Evolutionary conservation across 108 stramenopile species (phyloP).

Genomic region (Craspedostauros australis): DNA sequence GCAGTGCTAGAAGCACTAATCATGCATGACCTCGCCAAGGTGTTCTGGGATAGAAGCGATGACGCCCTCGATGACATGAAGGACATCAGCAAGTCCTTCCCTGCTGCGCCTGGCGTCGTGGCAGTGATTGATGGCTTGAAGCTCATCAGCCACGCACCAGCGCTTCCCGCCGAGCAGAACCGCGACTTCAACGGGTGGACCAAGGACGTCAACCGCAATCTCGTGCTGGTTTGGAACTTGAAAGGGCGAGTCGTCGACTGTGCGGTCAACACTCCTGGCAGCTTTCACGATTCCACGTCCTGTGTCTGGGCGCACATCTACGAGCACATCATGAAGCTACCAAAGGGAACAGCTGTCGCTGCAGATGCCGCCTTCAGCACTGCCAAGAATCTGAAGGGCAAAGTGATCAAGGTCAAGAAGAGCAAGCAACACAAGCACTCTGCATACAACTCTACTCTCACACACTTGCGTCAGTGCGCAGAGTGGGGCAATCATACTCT

Average conservation of each 20-base stretch:
- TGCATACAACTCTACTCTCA: neutral
- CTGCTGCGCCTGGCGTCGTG: neutral
- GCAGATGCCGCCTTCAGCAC: too few species aligned
- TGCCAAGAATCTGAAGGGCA: too few species aligned
- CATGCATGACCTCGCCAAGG: neutral
- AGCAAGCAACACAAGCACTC: too few species aligned
- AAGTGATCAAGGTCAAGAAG: too few species aligned
- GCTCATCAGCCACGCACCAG: neutral
- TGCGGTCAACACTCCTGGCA: neutral
- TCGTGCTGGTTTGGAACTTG: constrained; percentile 1
- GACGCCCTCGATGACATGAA: neutral
- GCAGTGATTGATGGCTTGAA: neutral
- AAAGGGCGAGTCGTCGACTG: neutral
- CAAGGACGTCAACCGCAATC: constrained; percentile 3
- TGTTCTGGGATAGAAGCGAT: neutral
- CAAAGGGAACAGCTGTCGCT: neutral
- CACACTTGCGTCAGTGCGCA: neutral
- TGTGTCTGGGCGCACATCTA: neutral
- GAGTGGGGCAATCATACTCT: constrained; percentile 2
- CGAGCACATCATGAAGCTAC: neutral
- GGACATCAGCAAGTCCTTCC: neutral
- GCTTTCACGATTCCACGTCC: constrained; percentile 4
- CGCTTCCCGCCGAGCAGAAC: neutral
- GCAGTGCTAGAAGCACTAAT: neutral
- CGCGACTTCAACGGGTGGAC: constrained; percentile 6